These are phyloP conservation scores for Polyporus tsugae DNA, from an alignment of 1,284 basidiomycete genomes.

Conservation along the genomic window DNA sequence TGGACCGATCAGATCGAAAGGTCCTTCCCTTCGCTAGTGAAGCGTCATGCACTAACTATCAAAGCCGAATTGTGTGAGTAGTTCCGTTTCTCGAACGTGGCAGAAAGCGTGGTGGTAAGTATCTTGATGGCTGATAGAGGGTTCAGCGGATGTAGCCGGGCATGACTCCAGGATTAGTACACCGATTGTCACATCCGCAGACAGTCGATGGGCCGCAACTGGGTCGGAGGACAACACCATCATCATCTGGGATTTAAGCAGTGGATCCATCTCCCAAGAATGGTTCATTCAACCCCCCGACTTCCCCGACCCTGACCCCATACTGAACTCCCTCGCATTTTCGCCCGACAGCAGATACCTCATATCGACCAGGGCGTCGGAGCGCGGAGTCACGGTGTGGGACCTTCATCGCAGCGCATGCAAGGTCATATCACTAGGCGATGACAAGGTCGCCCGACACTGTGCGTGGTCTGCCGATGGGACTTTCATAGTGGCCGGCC, in stretches of 20 bases:
- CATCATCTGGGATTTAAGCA: background rate
- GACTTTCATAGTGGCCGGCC: too few species aligned
- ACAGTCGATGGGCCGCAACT: background rate
- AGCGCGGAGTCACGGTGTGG: background rate
- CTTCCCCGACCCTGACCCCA: too few species aligned
- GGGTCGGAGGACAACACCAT: background rate
- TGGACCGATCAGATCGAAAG: background rate
- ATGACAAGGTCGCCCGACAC: too few species aligned
- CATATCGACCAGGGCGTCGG: background rate
- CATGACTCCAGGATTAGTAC: background rate
- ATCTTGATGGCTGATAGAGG: too few species aligned
- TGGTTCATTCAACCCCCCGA: background rate
- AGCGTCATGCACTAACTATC: too few species aligned
- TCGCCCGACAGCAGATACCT: background rate
- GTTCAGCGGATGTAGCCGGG: background rate
- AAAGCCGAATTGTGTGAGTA: too few species aligned
- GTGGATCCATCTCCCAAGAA: background rate
- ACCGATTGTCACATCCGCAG: background rate
- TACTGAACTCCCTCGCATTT: too few species aligned
- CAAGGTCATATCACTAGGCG: background rate
- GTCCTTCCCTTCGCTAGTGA: background rate
- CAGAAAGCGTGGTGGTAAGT: background rate
- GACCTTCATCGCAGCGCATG: background rate
- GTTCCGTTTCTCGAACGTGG: background rate
- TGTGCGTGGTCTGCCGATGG: too few species aligned